Conservation (phyloP, 768 basidiomycete species). For the Kwoniella dejecticola region DNA sequence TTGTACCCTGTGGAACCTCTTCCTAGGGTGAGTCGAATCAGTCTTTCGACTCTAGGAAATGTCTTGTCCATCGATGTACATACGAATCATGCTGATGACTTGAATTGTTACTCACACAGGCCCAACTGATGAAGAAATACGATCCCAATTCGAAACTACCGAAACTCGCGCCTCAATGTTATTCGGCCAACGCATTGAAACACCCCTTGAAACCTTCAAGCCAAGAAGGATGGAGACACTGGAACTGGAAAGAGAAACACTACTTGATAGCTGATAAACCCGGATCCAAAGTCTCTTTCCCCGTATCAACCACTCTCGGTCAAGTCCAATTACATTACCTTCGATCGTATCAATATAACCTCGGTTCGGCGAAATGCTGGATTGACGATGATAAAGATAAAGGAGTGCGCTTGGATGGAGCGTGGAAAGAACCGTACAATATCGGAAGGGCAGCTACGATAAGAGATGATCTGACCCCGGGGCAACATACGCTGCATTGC, state of each 20-base stretch:
- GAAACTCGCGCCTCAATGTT: conserved; percentile 34
- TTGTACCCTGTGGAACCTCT: conserved; percentile 28
- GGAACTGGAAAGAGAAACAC: conserved; percentile 44
- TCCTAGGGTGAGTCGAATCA: conserved; percentile 34
- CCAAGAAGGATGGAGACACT: conserved; percentile 42
- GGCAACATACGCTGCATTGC: conserved; percentile 47
- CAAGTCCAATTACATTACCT: conserved; percentile 43
- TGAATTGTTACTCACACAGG: conserved; percentile 10
- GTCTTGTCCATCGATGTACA: not conserved
- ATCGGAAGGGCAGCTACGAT: conserved; percentile 31
- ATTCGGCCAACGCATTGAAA: conserved; percentile 33
- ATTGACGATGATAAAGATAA: conserved; percentile 41
- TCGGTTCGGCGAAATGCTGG: conserved; percentile 49
- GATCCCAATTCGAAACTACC: conserved; percentile 21
- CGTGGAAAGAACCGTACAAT: conserved; percentile 40
- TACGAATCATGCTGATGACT: no score
- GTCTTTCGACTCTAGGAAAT: no score
- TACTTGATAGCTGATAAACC: conserved; percentile 45
- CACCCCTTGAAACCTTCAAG: conserved; percentile 30
- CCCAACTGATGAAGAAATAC: conserved; percentile 34
- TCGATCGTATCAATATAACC: conserved; percentile 36
- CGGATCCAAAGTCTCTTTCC: conserved; percentile 43
- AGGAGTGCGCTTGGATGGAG: conserved; percentile 33
- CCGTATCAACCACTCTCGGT: conserved; percentile 38
- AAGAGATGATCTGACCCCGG: conserved; percentile 31